phyloP scores from a whole-genome alignment of 192 early-diverging fungal species.

The Gigaspora rosea region DNA sequence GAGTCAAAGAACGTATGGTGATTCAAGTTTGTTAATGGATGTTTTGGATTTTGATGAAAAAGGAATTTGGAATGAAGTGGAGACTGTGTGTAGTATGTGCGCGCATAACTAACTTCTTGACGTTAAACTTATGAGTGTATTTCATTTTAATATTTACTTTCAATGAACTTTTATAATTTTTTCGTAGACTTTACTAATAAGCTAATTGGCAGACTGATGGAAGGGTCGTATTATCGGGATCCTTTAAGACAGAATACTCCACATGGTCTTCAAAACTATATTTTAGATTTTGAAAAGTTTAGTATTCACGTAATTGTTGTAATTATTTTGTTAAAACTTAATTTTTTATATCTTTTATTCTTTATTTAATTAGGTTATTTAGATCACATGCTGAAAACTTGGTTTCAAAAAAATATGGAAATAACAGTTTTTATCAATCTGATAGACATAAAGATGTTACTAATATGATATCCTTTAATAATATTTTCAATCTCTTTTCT shows the following conservation, averaged over 20 bases:
- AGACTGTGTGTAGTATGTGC: not conserved
- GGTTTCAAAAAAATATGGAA: not conserved
- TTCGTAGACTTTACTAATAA: too few relatives aligned
- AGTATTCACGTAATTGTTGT: not conserved
- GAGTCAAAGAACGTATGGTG: constrained; percentile 41
- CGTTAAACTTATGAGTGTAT: not conserved
- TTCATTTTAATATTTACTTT: not conserved
- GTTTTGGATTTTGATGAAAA: constrained; percentile 29
- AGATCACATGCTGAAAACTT: not conserved
- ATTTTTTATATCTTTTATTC: not conserved
- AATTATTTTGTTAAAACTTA: not conserved
- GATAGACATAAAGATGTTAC: not conserved
- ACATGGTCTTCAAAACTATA: too few relatives aligned
- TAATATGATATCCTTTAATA: constrained; percentile 18
- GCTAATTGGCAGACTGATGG: too few relatives aligned
- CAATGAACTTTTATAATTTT: too few relatives aligned
- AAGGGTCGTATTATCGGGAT: too few relatives aligned
- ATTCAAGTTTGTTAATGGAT: constrained; percentile 31
- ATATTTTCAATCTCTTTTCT: not conserved
- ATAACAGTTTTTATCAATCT: not conserved
- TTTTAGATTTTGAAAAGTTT: not conserved
- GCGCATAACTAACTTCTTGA: not conserved
- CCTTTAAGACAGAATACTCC: too few relatives aligned
- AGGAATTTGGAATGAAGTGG: not conserved
- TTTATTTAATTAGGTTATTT: not conserved